Conservation (phyloP, 1,139 yeast species). For the Saccharomyces hybrid region DNA sequence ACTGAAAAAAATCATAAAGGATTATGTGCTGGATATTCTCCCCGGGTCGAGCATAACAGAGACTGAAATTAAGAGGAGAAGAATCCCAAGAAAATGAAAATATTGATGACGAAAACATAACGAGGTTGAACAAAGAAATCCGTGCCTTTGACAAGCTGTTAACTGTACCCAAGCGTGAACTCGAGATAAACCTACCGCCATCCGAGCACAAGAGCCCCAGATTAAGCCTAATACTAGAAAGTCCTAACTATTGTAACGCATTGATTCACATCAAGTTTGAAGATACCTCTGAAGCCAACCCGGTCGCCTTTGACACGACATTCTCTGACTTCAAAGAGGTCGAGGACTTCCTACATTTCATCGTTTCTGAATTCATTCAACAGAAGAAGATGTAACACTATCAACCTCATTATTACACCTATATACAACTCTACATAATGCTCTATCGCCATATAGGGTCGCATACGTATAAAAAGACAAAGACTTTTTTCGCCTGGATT, state of each 20-base stretch:
- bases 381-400: not conserved
- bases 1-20: slow-evolving; percentile 25
- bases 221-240: slow-evolving; percentile 18
- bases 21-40: slow-evolving; percentile 21
- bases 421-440: not conserved
- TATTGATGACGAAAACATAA: slow-evolving; percentile 19
- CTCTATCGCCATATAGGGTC: not conserved
- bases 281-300: slow-evolving; percentile 4
- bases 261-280: slow-evolving; percentile 19
- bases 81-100: not conserved
- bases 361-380: slow-evolving; percentile 24
- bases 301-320: slow-evolving; percentile 21
- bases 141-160: slow-evolving; percentile 20
- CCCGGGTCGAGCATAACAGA: slow-evolving; percentile 14
- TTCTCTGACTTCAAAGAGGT: slow-evolving; percentile 31
- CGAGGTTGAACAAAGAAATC: slow-evolving; percentile 22
- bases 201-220: slow-evolving; percentile 8
- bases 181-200: slow-evolving; percentile 13
- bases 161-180: slow-evolving; percentile 19
- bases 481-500: not conserved
- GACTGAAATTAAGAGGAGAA: not conserved
- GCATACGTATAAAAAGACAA: not conserved
- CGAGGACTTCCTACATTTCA: slow-evolving; percentile 31
- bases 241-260: slow-evolving; percentile 31
- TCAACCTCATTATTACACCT: not conserved